A percentile compares a stretch with the other conserved stretches of the same genome.
Conservation (phyloP, 257 asterid species). For the Avicennia marina region DNA sequence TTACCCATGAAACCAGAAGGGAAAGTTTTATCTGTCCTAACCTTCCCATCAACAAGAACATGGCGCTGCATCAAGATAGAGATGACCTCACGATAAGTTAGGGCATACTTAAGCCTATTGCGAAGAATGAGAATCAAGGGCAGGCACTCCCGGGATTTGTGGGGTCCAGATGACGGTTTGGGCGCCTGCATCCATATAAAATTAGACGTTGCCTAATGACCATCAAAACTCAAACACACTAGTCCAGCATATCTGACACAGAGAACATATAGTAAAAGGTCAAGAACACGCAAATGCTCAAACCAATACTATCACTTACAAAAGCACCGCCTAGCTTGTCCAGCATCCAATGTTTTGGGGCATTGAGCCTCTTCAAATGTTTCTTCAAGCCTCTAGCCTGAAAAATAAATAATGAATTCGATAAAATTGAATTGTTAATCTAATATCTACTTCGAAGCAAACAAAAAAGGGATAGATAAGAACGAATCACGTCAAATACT, state of each 20-base stretch:
- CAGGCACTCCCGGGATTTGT: slow-evolving; percentile 43
- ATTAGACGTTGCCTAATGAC: no score
- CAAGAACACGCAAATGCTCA: neutral
- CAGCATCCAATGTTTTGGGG: slow-evolving; percentile 41
- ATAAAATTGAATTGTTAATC: no score
- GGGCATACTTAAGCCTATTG: slow-evolving; percentile 41
- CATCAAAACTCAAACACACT: no score
- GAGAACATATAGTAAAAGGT: neutral
- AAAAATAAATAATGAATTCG: no score
- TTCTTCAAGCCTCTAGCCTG: slow-evolving; percentile 45
- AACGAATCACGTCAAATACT: no score
- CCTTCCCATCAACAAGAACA: slow-evolving; percentile 38
- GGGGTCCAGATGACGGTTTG: slow-evolving; percentile 45
- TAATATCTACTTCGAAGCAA: no score
- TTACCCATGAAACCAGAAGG: slow-evolving; percentile 49
- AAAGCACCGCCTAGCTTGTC: slow-evolving; percentile 48
- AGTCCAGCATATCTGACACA: no score
- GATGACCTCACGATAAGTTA: slow-evolving; percentile 40
- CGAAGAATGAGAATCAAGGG: slow-evolving; percentile 39
- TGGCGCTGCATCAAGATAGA: slow-evolving; percentile 45
- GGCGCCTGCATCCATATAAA: slow-evolving; percentile 31
- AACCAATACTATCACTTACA: slow-evolving; percentile 23
- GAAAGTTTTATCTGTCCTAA: slow-evolving; percentile 41
- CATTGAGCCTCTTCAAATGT: slow-evolving; percentile 45
- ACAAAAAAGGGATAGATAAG: no score